Conservation (phyloP, 108 stramenopile genomes). For the Stephanodiscus minutulus region DNA sequence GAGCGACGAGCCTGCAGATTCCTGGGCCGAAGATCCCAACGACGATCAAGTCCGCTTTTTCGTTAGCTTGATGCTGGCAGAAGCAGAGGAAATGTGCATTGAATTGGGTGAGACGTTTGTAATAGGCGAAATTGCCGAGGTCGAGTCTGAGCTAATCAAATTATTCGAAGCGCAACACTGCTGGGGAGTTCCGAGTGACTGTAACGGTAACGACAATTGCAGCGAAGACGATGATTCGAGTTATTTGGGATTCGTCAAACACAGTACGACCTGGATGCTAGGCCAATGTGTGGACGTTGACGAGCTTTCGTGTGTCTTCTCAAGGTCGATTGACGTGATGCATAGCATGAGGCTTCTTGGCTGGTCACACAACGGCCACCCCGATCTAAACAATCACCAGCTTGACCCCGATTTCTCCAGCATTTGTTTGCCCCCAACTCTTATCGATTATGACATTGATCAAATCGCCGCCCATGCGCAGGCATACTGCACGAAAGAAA, state of each 20-base stretch:
- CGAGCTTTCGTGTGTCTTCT: conserved; percentile 17
- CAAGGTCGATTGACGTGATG: conserved; percentile 25
- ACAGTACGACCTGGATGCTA: conserved; percentile 17
- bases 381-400: conserved; percentile 5
- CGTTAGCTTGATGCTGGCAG: conserved; percentile 21
- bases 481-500: conserved; percentile 10
- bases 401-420: not conserved
- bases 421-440: conserved; percentile 22
- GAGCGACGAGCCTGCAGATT: not conserved
- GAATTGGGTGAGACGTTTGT: conserved; percentile 16
- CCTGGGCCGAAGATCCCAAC: conserved; percentile 15
- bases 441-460: conserved; percentile 18
- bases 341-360: conserved; percentile 14
- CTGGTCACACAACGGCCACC: conserved; percentile 7
- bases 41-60: conserved; percentile 12
- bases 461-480: conserved; percentile 17
- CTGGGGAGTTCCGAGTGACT: conserved; percentile 16
- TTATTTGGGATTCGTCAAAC: conserved; percentile 17
- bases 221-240: conserved; percentile 1
- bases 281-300: conserved; percentile 29
- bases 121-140: conserved; percentile 12
- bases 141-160: conserved; percentile 25
- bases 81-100: conserved; percentile 22
- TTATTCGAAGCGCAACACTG: conserved; percentile 30
- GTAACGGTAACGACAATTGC: not conserved